Conservation (phyloP, 108 stramenopile genomes). For the Fistulifera solaris region DNA sequence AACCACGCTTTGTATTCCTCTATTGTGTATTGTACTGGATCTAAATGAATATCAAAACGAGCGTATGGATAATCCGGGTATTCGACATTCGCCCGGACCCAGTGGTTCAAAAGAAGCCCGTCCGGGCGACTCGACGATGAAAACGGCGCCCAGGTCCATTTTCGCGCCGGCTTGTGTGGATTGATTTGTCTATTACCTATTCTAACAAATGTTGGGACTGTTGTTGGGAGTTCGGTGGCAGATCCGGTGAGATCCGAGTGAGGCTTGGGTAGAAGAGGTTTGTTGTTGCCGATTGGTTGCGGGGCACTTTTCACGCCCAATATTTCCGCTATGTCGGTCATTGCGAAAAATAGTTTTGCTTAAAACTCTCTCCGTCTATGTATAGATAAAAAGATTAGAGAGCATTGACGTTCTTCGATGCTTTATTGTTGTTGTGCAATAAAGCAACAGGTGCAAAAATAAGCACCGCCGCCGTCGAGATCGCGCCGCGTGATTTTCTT, state of each 20-base stretch:
- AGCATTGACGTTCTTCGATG: no score
- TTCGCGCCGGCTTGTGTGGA: slow-evolving; percentile 37
- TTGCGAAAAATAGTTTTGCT: no score
- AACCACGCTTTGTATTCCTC: slow-evolving; percentile 64
- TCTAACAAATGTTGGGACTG: slow-evolving; percentile 55
- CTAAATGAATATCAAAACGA: slow-evolving; percentile 80
- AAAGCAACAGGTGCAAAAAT: no score
- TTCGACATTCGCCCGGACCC: slow-evolving; percentile 74
- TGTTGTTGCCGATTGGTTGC: neutral
- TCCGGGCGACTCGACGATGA: slow-evolving; percentile 64
- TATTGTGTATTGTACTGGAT: slow-evolving; percentile 63
- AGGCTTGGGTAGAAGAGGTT: slow-evolving; percentile 2
- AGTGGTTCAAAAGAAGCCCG: slow-evolving; percentile 54
- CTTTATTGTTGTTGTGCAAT: no score
- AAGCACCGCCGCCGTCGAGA: no score
- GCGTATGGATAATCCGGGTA: slow-evolving; percentile 93
- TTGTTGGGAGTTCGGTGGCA: slow-evolving; percentile 45
- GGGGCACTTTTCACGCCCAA: slow-evolving; percentile 4
- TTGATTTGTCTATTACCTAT: slow-evolving; percentile 50
- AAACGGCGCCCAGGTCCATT: slow-evolving; percentile 82
- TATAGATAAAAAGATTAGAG: no score
- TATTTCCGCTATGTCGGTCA: slow-evolving; percentile 17
- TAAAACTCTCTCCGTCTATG: neutral
- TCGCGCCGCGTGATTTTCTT: no score
- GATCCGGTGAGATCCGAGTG: neutral